phyloP scores from a whole-genome alignment of 164 flowering plant species.

The Nymphaea colorata region DNA sequence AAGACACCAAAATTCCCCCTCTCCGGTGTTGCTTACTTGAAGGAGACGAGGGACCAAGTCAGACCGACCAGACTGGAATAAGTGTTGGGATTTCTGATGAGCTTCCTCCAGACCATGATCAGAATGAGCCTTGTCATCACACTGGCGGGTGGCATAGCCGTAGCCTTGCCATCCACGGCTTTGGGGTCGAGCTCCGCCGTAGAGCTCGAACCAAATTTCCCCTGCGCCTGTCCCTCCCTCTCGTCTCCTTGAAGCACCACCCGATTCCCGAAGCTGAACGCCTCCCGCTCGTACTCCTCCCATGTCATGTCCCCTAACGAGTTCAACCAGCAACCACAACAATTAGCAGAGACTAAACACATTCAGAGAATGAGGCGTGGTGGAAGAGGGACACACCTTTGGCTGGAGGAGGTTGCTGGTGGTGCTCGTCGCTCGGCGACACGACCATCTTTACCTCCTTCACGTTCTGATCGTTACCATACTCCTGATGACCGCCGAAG shows the following conservation, averaged over 20 bases:
- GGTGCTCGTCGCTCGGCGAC: constrained; percentile 29
- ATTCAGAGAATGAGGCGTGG: not conserved
- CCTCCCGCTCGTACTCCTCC: constrained; percentile 48
- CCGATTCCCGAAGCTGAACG: constrained; percentile 58
- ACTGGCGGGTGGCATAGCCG: constrained; percentile 79
- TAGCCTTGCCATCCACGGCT: constrained; percentile 12
- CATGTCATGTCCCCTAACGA: constrained; percentile 2
- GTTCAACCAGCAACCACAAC: not conserved
- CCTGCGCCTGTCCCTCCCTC: constrained; percentile 8
- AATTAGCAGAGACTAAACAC: too few species aligned
- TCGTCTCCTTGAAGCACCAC: constrained; percentile 17
- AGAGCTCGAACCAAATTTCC: constrained; percentile 1
- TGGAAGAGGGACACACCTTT: not conserved
- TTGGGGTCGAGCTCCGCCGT: constrained; percentile 1
- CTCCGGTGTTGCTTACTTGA: constrained; percentile 27
- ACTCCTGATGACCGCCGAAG: constrained; percentile 51
- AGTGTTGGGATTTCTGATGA: constrained; percentile 88
- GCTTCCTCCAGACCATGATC: constrained; percentile 96
- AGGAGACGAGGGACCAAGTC: constrained; percentile 79
- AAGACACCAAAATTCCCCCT: not conserved
- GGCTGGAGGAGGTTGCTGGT: not conserved
- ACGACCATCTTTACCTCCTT: constrained; percentile 55
- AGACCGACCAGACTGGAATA: constrained; percentile 91
- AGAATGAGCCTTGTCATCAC: constrained; percentile 89
- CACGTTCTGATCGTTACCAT: constrained; percentile 32